phyloP scores from a whole-genome alignment of 805 yeast genomes.

The Hanseniaspora vineae region DNA sequence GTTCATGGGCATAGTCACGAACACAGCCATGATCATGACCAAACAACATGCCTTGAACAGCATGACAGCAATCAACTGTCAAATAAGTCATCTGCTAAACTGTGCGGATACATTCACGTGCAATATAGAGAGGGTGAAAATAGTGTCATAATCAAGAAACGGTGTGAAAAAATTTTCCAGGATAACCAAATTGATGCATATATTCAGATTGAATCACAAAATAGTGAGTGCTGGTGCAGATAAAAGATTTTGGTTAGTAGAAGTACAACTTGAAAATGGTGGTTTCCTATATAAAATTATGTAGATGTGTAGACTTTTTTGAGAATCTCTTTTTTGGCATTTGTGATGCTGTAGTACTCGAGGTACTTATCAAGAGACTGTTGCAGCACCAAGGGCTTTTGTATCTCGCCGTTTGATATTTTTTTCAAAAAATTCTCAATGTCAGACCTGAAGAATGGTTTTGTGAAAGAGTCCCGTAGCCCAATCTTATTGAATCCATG shows the following conservation, averaged over 20 bases:
- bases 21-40: constrained; percentile 21
- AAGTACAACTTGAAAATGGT: too few relatives aligned
- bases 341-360: constrained; percentile 29
- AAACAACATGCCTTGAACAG: constrained; percentile 1
- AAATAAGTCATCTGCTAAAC: constrained; percentile 18
- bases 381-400: constrained; percentile 39
- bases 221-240: constrained; percentile 59
- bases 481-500: constrained; percentile 79
- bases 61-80: constrained; percentile 12
- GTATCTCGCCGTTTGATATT: constrained; percentile 52
- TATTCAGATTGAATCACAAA: constrained; percentile 57
- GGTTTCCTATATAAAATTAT: neutral
- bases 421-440: constrained; percentile 55
- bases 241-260: too few relatives aligned
- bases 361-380: constrained; percentile 45
- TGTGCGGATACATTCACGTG: constrained; percentile 74
- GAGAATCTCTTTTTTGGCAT: constrained; percentile 12
- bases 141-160: constrained; percentile 42
- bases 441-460: constrained; percentile 73
- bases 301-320: neutral
- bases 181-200: constrained; percentile 37
- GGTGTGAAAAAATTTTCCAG: constrained; percentile 44
- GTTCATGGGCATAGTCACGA: constrained; percentile 16
- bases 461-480: constrained; percentile 63
- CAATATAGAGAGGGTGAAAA: constrained; percentile 59